phyloP scores from a whole-genome alignment of 73 alveolate species.

The Breviolum minutum region DNA sequence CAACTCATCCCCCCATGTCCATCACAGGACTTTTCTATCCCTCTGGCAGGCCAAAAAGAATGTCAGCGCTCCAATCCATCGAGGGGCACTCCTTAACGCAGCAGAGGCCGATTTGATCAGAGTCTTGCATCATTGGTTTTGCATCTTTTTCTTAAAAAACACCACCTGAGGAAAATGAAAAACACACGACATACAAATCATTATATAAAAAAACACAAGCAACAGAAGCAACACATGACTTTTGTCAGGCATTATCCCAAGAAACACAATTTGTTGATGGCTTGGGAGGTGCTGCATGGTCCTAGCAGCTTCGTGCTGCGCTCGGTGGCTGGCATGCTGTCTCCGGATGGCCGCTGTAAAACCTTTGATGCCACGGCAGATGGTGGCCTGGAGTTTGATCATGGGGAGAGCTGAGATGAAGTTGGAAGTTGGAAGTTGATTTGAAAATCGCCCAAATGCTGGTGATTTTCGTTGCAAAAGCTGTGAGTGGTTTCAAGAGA shows the following conservation, averaged over 20 bases:
- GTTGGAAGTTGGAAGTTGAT: too few species aligned
- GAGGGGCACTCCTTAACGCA: conserved; percentile 74
- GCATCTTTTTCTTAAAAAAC: neutral
- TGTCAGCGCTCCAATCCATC: conserved; percentile 2
- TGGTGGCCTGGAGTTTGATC: conserved; percentile 9
- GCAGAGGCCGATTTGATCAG: conserved; percentile 33
- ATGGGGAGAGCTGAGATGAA: neutral
- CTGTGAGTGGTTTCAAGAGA: too few species aligned
- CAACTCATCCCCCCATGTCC: too few species aligned
- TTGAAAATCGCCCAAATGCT: too few species aligned
- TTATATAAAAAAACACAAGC: too few species aligned
- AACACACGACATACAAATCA: too few species aligned
- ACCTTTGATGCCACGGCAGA: conserved; percentile 94
- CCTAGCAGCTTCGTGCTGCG: conserved; percentile 86
- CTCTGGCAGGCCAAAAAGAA: conserved; percentile 10
- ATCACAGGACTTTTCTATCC: too few species aligned
- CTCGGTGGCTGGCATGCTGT: conserved; percentile 94
- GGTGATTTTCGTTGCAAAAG: neutral
- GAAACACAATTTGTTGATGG: neutral
- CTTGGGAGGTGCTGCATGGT: conserved; percentile 61
- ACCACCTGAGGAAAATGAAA: too few species aligned
- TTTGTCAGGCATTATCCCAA: neutral
- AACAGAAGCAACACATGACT: neutral
- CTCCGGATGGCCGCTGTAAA: conserved; percentile 95
- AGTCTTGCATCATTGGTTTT: neutral